phyloP scores from a whole-genome alignment of 1,284 basidiomycete genomes.

The Pseudozyma thailandica region DNA sequence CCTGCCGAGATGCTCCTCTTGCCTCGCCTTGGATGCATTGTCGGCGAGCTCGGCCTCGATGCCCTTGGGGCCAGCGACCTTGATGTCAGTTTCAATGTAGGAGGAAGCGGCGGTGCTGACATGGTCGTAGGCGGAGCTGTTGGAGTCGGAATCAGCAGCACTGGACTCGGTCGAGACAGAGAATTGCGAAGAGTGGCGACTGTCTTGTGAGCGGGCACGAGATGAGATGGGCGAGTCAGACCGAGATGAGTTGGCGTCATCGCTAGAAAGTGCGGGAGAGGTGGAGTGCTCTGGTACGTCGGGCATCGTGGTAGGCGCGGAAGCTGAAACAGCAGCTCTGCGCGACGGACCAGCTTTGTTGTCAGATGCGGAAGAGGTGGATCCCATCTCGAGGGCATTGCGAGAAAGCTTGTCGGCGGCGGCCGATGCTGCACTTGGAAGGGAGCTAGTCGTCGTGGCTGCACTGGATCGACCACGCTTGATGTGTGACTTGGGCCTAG shows the following conservation, averaged over 20 bases:
- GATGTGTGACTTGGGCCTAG: conserved; percentile 22
- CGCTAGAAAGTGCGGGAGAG: conserved; percentile 1
- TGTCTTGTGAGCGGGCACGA: conserved; percentile 37
- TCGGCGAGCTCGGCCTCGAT: conserved; percentile 37
- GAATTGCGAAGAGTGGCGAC: conserved; percentile 34
- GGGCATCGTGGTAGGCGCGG: conserved; percentile 34
- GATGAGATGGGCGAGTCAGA: conserved; percentile 24
- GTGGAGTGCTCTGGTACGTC: conserved; percentile 32
- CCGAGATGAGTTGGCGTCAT: conserved; percentile 18
- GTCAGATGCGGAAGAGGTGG: conserved; percentile 24
- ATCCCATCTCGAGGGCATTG: conserved; percentile 50
- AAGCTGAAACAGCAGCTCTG: conserved; percentile 23
- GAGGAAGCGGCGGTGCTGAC: conserved; percentile 39
- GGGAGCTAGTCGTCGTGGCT: conserved; percentile 1
- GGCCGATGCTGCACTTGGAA: background rate
- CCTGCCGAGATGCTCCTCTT: conserved; percentile 51
- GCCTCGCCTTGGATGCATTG: conserved; percentile 27
- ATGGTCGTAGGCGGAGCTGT: conserved; percentile 18
- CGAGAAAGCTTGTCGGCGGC: conserved; percentile 4
- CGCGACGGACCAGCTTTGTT: conserved; percentile 15
- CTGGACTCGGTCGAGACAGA: conserved; percentile 29
- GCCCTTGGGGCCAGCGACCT: conserved; percentile 34
- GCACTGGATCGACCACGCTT: conserved; percentile 29
- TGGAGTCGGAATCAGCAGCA: conserved; percentile 24
- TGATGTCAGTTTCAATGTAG: conserved; percentile 37